Percentiles rank a stretch among this genome's conserved stretches.
phyloP scores from a whole-genome alignment of 768 basidiomycete species.

The Lactarius hatsudake region DNA sequence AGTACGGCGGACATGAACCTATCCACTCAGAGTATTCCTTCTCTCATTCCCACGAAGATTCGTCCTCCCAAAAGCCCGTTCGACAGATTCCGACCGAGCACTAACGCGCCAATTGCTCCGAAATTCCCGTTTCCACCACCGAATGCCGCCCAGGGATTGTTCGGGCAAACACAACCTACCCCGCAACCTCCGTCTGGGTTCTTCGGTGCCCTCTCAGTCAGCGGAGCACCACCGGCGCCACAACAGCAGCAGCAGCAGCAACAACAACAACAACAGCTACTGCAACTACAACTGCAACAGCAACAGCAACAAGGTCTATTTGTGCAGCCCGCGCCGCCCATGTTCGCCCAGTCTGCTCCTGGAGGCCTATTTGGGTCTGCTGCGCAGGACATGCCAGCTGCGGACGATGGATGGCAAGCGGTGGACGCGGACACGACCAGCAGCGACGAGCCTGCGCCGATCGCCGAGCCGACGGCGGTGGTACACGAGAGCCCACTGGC shows the following conservation, averaged over 20 bases:
- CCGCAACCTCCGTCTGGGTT: background rate
- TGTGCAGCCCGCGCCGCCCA: no score
- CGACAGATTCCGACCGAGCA: conserved; percentile 33
- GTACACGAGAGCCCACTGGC: conserved; percentile 53
- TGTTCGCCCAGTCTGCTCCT: no score
- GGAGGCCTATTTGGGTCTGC: background rate
- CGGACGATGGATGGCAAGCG: no score
- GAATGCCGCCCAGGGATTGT: background rate
- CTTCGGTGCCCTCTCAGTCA: no score
- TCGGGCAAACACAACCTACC: background rate
- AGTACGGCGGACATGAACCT: conserved; percentile 48
- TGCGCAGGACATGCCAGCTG: no score
- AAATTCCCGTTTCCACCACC: background rate
- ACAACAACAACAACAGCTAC: no score
- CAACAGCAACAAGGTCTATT: no score
- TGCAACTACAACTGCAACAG: no score
- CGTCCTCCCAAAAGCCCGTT: background rate
- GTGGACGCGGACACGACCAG: no score
- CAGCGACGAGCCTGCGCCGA: conserved; percentile 1
- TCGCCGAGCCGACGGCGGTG: conserved; percentile 41
- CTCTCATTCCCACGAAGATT: conserved; percentile 16
- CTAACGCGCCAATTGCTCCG: background rate
- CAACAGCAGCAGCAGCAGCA: no score
- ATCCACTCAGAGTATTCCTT: conserved; percentile 36
- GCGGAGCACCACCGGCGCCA: background rate